A percentile compares a stretch with the other conserved stretches of the same genome.
These are phyloP conservation scores for Phytophthora pini DNA, from an alignment of 352 stramenopile species.

Conservation along the genomic window DNA sequence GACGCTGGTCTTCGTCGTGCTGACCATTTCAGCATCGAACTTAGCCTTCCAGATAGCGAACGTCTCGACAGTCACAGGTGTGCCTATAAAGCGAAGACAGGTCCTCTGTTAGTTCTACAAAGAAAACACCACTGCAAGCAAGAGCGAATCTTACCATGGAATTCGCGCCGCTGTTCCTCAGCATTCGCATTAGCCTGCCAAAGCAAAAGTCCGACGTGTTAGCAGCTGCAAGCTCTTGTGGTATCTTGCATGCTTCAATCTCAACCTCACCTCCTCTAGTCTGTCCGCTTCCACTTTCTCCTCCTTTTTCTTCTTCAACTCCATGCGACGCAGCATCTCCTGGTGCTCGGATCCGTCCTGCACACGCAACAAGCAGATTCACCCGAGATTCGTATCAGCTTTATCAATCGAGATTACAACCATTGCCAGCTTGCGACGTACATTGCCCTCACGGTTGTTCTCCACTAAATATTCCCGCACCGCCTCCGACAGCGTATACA, in stretches of 20 bases:
- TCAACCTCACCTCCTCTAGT: slow-evolving; percentile 43
- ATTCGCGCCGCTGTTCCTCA: slow-evolving; percentile 35
- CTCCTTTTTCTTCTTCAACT: slow-evolving; percentile 84
- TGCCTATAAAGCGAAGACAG: slow-evolving; percentile 43
- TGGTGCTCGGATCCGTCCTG: slow-evolving; percentile 90
- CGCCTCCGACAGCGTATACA: slow-evolving; percentile 86
- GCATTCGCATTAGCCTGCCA: slow-evolving; percentile 36
- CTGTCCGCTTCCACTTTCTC: slow-evolving; percentile 65
- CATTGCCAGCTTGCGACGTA: slow-evolving; percentile 28
- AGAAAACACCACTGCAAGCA: background rate
- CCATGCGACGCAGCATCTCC: slow-evolving; percentile 87
- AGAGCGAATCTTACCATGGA: slow-evolving; percentile 33
- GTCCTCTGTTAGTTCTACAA: slow-evolving; percentile 2
- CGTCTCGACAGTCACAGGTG: slow-evolving; percentile 79
- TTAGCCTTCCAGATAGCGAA: slow-evolving; percentile 77
- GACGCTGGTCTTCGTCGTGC: slow-evolving; percentile 46
- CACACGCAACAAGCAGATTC: slow-evolving; percentile 7
- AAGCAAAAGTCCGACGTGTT: slow-evolving; percentile 4
- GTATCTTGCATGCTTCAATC: background rate
- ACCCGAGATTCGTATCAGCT: slow-evolving; percentile 16
- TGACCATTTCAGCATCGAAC: slow-evolving; percentile 75
- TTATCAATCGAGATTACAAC: background rate
- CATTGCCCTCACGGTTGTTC: slow-evolving; percentile 88
- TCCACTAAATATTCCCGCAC: slow-evolving; percentile 88
- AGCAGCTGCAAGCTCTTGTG: slow-evolving; percentile 10